Evolutionary conservation across 331 rosid genomes (phyloP), one percentile per base, ranked within the genome.

Genomic region (Phaseolus coccineus): DNA sequence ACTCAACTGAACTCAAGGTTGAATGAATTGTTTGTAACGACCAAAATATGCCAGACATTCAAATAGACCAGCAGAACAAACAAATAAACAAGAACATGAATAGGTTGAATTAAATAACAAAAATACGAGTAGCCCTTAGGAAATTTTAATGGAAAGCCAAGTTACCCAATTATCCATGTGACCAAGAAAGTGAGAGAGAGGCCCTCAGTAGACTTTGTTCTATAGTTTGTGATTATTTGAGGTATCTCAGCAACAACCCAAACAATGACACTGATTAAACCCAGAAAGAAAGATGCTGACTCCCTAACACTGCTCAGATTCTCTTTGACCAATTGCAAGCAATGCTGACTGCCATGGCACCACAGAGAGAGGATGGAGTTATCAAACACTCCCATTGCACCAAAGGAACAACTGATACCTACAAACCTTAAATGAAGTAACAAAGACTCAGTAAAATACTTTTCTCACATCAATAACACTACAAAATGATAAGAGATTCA

Each of bases 221-320:
- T 75, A 79, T 81, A 89, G 84, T 91, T 90, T 7, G 97, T 92
- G 81, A 90, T 59, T 66, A 94, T 77, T 71, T 91, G 98, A 56
- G 98, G 98, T 39, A 94, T 81, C 91, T 94, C 98, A 73, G 97
- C 98, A 44, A 87, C 88, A 73, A 86, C 85, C 98, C 98, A 94
- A 84, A 84, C 78, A 55, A 73, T 12, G 27, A 94, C 92, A 80
- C 98, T 91, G 51, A 88, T 24, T 8, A 87, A 1, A 59, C 98
- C 98, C 79, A 93, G 79, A 16, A 73, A 22, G 62, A 77, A 78
- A 25, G 98, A 94, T 71, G 84, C 77, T 70, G 85, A 87, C 39
- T 91, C 89, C 84, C 53, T 87, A 39, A 14, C 64, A 81, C 78
- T 77, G 81, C 82, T 37, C 81, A 84, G 16, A 55, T 87, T 48